Percentiles rank a stretch among this genome's conserved stretches.
These are phyloP conservation scores for Talaromyces sp. DNA, from an alignment of 2,329 filamentous ascomycete species.

Conservation along the genomic window DNA sequence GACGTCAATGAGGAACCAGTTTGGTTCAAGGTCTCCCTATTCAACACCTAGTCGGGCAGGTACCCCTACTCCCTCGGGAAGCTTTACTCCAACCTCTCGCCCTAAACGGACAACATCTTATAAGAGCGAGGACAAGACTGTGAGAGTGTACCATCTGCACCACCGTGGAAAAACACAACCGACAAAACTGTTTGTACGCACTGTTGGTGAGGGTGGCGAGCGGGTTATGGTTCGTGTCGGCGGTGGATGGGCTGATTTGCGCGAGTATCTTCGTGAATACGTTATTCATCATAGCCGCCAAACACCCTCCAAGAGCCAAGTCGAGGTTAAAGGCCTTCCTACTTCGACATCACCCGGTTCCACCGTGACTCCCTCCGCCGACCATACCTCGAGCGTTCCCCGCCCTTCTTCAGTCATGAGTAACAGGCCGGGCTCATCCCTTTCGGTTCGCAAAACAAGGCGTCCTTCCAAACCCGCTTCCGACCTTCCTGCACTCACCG, in stretches of 20 bases:
- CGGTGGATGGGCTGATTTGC: slow-evolving; percentile 95
- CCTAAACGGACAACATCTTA: slow-evolving; percentile 28
- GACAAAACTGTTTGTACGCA: slow-evolving; percentile 89
- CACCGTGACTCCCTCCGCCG: slow-evolving; percentile 18
- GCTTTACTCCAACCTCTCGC: slow-evolving; percentile 56
- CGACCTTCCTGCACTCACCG: slow-evolving; percentile 23
- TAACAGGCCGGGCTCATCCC: slow-evolving; percentile 33
- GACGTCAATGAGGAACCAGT: slow-evolving; percentile 37
- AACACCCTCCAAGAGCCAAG: slow-evolving; percentile 50
- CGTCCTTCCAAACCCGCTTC: slow-evolving; percentile 31
- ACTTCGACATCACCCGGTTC: slow-evolving; percentile 27
- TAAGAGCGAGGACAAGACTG: slow-evolving; percentile 59
- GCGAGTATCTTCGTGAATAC: slow-evolving; percentile 91
- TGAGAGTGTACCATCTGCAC: slow-evolving; percentile 88
- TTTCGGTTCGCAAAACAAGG: slow-evolving; percentile 34
- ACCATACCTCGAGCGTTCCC: slow-evolving; percentile 22
- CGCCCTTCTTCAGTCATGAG: slow-evolving; percentile 33
- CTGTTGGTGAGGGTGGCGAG: slow-evolving; percentile 84
- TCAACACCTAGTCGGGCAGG: slow-evolving; percentile 42
- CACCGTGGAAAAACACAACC: slow-evolving; percentile 77
- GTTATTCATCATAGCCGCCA: slow-evolving; percentile 84
- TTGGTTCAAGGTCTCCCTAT: slow-evolving; percentile 28
- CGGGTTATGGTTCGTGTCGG: slow-evolving; percentile 97
- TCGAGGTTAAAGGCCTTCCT: slow-evolving; percentile 51
- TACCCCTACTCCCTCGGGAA: slow-evolving; percentile 62